Base-by-base conservation (phyloP, 2,329 filamentous ascomycete genomes). In the Arthrinium puccinioides region DNA sequence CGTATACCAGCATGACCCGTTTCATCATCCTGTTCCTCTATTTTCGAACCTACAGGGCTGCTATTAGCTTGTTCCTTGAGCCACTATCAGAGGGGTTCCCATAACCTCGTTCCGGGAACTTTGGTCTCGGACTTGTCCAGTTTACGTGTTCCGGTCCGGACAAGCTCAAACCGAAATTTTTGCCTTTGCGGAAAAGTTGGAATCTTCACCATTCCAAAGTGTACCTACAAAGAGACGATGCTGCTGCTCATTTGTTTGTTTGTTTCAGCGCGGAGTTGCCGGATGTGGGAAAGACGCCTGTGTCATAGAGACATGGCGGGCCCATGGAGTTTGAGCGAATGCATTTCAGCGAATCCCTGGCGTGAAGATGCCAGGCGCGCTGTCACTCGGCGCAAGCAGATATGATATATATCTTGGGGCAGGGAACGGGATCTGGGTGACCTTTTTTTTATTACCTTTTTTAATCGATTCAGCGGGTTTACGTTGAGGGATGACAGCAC, bases 1-100 rank as follows among this genome's bases (percentile, higher is more conserved):
- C 33, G 59, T 70, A 26, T 70, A 72, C 44, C 64, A 71, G 39
- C 63, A 69, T 40, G 58, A 67, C 33, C 63, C 68, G 18, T 74
- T 75, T 40, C 70, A 74, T 42, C 67, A 70, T 31, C 72, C 72
- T 55, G 64, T 73, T 40, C 64, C 69, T 23, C 59, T 75, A 36
- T 65, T 76, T 48, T 59, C 64, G 34, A 64, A 70, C 41, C 64
- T 73, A 39, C 72, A 70, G 54, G 67, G 69, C 41, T 74, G 62
- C 52, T 67, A 70, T 56, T 74, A 70, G 33, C 15, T n/a, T 5
- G n/a, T n/a, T n/a, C n/a, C n/a, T n/a, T n/a, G n/a, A n/a, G n/a
- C n/a, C n/a, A n/a, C n/a, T n/a, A n/a, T n/a, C n/a, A n/a, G n/a
- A n/a, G n/a, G n/a, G n/a, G n/a, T n/a, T n/a, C n/a, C n/a, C n/a